Percentiles rank a stretch among this genome's conserved stretches.
phyloP scores from a whole-genome alignment of 495 filamentous ascomycete genomes.

The Hyphodiscus hymeniophilus region DNA sequence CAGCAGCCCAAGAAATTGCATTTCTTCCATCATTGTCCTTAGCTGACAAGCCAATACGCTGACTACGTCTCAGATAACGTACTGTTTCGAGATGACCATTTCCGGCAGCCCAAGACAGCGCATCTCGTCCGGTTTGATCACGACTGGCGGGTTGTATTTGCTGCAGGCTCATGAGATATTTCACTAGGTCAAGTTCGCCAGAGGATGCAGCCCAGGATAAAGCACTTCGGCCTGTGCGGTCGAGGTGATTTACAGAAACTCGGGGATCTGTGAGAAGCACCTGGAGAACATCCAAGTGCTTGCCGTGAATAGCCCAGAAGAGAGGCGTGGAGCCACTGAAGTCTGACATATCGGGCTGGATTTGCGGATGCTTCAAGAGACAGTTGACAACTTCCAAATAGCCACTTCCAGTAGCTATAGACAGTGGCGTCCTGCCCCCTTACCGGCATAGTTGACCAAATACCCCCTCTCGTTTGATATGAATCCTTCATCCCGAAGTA shows the following conservation, averaged over 20 bases:
- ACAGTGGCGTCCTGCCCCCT: constrained; percentile 20
- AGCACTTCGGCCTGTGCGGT: constrained; percentile 18
- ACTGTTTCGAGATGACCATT: constrained; percentile 11
- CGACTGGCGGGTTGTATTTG: constrained; percentile 3
- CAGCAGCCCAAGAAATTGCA: constrained; percentile 23
- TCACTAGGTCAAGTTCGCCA: constrained; percentile 10
- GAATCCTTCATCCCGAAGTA: constrained; percentile 3
- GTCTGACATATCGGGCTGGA: constrained; percentile 7
- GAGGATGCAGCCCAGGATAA: constrained; percentile 21
- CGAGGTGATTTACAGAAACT: constrained; percentile 13
- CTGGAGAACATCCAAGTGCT: constrained; percentile 1
- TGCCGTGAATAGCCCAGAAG: constrained; percentile 13
- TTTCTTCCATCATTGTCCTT: constrained; percentile 20
- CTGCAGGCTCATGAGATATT: constrained; percentile 3
- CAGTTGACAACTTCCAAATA: constrained; percentile 4
- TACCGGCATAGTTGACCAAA: constrained; percentile 4
- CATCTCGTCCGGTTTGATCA: constrained; percentile 11
- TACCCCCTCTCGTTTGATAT: not conserved
- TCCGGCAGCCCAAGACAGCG: constrained; percentile 20
- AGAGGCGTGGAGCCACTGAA: constrained; percentile 10
- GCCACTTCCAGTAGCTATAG: constrained; percentile 16
- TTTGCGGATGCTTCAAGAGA: constrained; percentile 2
- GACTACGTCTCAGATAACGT: constrained; percentile 2
- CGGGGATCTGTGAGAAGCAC: not conserved
- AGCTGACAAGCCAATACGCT: constrained; percentile 6